A percentile compares a stretch with the other conserved stretches of the same genome.
phyloP scores from a whole-genome alignment of 805 yeast genomes.

The Nakazawaea ernobii region DNA sequence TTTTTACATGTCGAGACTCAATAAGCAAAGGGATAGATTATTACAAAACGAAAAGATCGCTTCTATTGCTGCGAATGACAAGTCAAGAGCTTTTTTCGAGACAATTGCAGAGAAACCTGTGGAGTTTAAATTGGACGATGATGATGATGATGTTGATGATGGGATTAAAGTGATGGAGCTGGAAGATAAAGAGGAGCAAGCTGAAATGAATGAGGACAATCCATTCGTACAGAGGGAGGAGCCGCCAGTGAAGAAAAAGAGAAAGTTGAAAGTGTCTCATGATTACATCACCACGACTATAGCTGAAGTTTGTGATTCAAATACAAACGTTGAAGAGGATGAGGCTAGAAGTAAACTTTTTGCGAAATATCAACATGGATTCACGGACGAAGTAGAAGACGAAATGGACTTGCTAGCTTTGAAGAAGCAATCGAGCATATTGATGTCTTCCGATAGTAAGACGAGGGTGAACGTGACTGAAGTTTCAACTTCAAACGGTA shows the following conservation, averaged over 20 bases:
- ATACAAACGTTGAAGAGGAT: conserved; percentile 25
- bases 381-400: conserved; percentile 34
- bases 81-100: conserved; percentile 61
- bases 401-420: conserved; percentile 28
- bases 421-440: conserved; percentile 25
- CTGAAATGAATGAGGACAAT: conserved; percentile 12
- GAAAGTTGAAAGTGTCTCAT: conserved; percentile 39
- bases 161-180: conserved; percentile 20
- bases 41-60: conserved; percentile 38
- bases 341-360: conserved; percentile 21
- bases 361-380: conserved; percentile 32
- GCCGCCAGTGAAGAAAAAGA: conserved; percentile 21
- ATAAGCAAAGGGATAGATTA: conserved; percentile 43
- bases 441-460: conserved; percentile 19
- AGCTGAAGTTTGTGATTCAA: conserved; percentile 39
- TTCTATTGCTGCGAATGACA: conserved; percentile 44
- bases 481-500: no score
- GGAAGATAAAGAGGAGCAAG: conserved; percentile 18
- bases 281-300: conserved; percentile 51
- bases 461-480: no score
- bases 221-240: conserved; percentile 3
- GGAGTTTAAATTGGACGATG: conserved; percentile 21
- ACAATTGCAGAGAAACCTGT: conserved; percentile 46
- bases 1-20: conserved; percentile 25
- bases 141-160: conserved; percentile 20